phyloP scores from a whole-genome alignment of 164 flowering plant genomes.

The Vitis vinifera region ASM3070453v1 NC_081822.1:11899501-11900000 shows the following conservation, averaged over 20 bases:
- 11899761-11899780: background rate
- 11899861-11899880: no score
- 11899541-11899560: background rate
- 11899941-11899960: no score
- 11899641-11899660: constrained; percentile 9
- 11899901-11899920: no score
- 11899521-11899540: background rate
- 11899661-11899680: no score
- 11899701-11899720: no score
- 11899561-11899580: background rate
- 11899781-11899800: background rate
- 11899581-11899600: constrained; percentile 2
- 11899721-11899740: no score
- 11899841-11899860: background rate
- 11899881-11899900: no score
- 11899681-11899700: no score
- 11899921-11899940: no score
- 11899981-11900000: no score
- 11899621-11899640: background rate
- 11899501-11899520: constrained; percentile 5
- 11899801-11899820: constrained; percentile 24
- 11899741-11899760: no score
- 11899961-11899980: no score
- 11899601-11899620: background rate
- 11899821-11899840: constrained; percentile 16